Conservation (phyloP, 495 filamentous ascomycete genomes). For the Chaetomium tenue region DNA sequence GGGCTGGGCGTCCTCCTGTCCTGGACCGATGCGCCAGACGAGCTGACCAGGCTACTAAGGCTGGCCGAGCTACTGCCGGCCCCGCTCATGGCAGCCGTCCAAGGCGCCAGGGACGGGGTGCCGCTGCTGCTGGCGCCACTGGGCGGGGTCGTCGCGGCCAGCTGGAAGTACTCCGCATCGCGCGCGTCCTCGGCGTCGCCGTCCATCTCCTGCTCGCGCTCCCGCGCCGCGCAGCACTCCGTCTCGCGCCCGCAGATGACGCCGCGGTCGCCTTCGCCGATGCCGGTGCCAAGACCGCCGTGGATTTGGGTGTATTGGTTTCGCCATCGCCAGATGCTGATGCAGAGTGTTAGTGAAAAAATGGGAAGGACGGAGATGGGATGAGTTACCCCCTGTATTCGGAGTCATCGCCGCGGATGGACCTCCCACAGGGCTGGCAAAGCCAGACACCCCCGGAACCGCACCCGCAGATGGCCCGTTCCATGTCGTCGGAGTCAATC, state of each 20-base stretch:
- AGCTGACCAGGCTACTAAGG: constrained; percentile 15
- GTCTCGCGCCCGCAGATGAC: constrained; percentile 75
- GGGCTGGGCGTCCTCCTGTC: constrained; percentile 43
- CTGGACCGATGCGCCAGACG: constrained; percentile 1
- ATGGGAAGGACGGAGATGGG: not conserved
- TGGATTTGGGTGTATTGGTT: constrained; percentile 77
- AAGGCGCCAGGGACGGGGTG: constrained; percentile 13
- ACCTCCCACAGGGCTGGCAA: constrained; percentile 73
- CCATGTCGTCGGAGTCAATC: constrained; percentile 45
- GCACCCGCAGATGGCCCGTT: constrained; percentile 68
- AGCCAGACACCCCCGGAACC: constrained; percentile 64
- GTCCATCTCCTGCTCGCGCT: constrained; percentile 77
- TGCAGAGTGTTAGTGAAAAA: not conserved
- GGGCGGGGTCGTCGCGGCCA: not conserved
- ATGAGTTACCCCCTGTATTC: constrained; percentile 58
- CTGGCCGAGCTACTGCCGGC: constrained; percentile 15
- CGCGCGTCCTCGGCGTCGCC: constrained; percentile 66
- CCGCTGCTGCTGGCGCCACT: not conserved
- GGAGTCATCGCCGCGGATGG: constrained; percentile 64
- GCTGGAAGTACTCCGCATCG: constrained; percentile 29
- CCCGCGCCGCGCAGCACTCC: constrained; percentile 65
- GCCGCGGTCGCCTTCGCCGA: constrained; percentile 82
- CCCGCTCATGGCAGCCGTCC: constrained; percentile 1
- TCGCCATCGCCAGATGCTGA: constrained; percentile 81
- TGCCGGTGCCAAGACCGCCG: constrained; percentile 79